phyloP scores from a whole-genome alignment of 176 grass and related monocot species.

The Chrysopogon serrulatus region DNA sequence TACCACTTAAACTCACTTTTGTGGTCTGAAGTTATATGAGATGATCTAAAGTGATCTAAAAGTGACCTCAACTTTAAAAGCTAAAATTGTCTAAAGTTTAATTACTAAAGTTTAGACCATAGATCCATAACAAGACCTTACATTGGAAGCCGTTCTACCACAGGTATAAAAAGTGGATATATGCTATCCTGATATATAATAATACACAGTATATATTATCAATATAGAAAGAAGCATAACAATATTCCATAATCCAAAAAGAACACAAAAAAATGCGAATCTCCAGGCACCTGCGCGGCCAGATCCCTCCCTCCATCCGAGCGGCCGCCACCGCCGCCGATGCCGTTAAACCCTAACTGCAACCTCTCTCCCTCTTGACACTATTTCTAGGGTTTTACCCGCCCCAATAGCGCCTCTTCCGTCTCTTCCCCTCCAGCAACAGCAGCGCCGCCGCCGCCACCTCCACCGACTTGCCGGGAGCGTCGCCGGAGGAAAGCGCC shows the following conservation, averaged over 20 bases:
- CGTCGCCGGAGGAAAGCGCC: neutral
- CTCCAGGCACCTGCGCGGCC: slow-evolving; percentile 14
- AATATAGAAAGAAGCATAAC: neutral
- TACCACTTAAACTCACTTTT: too few species aligned
- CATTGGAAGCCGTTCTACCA: too few species aligned
- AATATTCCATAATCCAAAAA: neutral
- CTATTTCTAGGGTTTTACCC: slow-evolving; percentile 82
- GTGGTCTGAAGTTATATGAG: too few species aligned
- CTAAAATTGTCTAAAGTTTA: too few species aligned
- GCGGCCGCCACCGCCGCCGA: slow-evolving; percentile 29
- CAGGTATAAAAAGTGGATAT: too few species aligned
- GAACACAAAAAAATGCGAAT: slow-evolving; percentile 6
- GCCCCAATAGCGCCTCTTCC: slow-evolving; percentile 2
- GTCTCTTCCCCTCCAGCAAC: slow-evolving; percentile 2
- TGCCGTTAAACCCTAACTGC: slow-evolving; percentile 53
- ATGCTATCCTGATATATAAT: too few species aligned
- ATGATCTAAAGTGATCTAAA: too few species aligned
- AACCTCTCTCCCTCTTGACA: neutral
- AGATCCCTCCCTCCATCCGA: slow-evolving; percentile 23
- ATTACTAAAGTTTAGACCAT: too few species aligned
- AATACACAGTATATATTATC: too few species aligned
- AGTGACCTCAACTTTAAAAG: too few species aligned
- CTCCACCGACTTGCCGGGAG: neutral
- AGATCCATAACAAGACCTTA: too few species aligned
- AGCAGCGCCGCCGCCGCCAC: neutral